phyloP scores from a whole-genome alignment of 2,329 filamentous ascomycete genomes.

The Penicillium sp. region DNA sequence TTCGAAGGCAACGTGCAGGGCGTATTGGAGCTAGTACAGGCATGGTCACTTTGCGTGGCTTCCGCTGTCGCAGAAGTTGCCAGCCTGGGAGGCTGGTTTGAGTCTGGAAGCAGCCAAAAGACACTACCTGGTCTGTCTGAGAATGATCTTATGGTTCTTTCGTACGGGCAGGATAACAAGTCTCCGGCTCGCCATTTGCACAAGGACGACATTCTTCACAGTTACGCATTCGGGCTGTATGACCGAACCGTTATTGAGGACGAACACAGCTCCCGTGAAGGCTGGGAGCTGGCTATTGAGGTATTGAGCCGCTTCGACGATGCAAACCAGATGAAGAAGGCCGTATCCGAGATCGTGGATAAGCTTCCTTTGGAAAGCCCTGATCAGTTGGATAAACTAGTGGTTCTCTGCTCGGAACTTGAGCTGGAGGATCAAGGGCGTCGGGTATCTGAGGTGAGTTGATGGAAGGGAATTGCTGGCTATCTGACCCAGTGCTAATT shows the following conservation, averaged over 20 bases:
- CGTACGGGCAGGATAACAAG: constrained; percentile 61
- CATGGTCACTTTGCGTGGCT: constrained; percentile 78
- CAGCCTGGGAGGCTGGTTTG: constrained; percentile 79
- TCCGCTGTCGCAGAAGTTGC: constrained; percentile 80
- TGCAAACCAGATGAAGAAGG: constrained; percentile 66
- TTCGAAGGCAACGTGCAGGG: constrained; percentile 81
- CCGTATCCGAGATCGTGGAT: constrained; percentile 71
- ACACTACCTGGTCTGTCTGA: constrained; percentile 67
- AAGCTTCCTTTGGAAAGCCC: constrained; percentile 70
- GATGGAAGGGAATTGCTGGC: background rate
- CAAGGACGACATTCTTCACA: constrained; percentile 75
- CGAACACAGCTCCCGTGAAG: constrained; percentile 55
- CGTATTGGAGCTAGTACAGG: constrained; percentile 69
- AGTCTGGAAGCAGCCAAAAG: constrained; percentile 53
- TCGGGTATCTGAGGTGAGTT: constrained; percentile 75
- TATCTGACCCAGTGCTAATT: constrained; percentile 18
- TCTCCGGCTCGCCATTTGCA: constrained; percentile 52
- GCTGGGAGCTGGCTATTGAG: constrained; percentile 87
- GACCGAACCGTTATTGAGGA: constrained; percentile 37
- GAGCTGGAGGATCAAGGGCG: constrained; percentile 77
- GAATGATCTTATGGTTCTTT: constrained; percentile 82
- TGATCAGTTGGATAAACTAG: constrained; percentile 75
- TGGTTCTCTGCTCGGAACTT: constrained; percentile 72
- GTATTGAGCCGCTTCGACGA: constrained; percentile 80
- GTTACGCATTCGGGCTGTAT: constrained; percentile 69